These are phyloP conservation scores for Fusarium scirpi DNA, from an alignment of 2,329 filamentous ascomycete genomes.

Conservation along the genomic window DNA sequence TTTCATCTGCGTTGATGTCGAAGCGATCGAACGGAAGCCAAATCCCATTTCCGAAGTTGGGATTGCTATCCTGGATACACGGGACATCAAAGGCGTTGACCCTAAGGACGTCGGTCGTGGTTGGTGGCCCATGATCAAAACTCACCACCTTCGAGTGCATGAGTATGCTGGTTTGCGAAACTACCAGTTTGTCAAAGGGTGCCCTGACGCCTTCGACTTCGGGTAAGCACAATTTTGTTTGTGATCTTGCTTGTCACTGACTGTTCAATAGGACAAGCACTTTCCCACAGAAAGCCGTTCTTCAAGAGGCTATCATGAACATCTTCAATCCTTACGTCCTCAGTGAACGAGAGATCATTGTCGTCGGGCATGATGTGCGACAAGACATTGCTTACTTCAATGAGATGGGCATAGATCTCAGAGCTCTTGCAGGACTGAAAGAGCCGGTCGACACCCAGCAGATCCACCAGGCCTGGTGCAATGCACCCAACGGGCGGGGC, in stretches of 20 bases:
- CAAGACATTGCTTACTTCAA: constrained; percentile 77
- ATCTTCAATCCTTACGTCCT: constrained; percentile 53
- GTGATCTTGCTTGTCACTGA: constrained; percentile 9
- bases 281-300: constrained; percentile 53
- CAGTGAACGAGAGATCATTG: constrained; percentile 67
- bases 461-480: constrained; percentile 74
- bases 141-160: constrained; percentile 79
- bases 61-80: constrained; percentile 82
- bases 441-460: constrained; percentile 79
- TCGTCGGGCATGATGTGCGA: constrained; percentile 81
- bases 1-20: constrained; percentile 84
- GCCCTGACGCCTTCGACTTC: constrained; percentile 80
- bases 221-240: constrained; percentile 63
- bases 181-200: constrained; percentile 74
- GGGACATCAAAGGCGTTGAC: constrained; percentile 61
- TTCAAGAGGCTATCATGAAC: constrained; percentile 51
- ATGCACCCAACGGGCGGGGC: constrained; percentile 63
- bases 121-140: constrained; percentile 76
- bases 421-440: constrained; percentile 63
- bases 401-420: constrained; percentile 71
- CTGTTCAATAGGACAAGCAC: constrained; percentile 54
- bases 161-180: constrained; percentile 79
- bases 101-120: constrained; percentile 72
- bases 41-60: constrained; percentile 85
- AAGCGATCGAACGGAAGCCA: constrained; percentile 78